Conservation (phyloP, 495 filamentous ascomycete genomes). For the Penicillium waksmanii region DNA sequence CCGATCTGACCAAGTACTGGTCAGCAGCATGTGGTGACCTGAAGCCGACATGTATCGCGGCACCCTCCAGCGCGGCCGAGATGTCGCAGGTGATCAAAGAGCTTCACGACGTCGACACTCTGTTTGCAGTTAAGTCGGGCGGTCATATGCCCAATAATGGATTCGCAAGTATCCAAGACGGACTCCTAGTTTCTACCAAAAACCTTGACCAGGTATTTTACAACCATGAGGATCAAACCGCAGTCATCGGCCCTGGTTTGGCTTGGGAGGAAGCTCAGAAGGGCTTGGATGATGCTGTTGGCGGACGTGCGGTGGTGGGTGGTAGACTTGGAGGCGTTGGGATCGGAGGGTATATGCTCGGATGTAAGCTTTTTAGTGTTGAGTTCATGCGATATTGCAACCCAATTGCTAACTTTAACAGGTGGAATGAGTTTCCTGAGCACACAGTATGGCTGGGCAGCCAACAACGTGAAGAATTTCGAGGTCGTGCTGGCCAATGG, state of each 20-base stretch:
- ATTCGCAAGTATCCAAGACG: slow-evolving; percentile 47
- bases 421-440: slow-evolving; percentile 56
- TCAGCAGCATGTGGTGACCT: slow-evolving; percentile 45
- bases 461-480: slow-evolving; percentile 55
- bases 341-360: slow-evolving; percentile 48
- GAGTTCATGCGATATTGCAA: not conserved
- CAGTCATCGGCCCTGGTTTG: slow-evolving; percentile 44
- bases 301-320: slow-evolving; percentile 40
- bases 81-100: slow-evolving; percentile 43
- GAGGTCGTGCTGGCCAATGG: slow-evolving; percentile 61
- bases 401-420: slow-evolving; percentile 11
- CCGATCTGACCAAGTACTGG: slow-evolving; percentile 42
- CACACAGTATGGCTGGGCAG: slow-evolving; percentile 60
- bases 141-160: slow-evolving; percentile 50
- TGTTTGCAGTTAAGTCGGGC: slow-evolving; percentile 49
- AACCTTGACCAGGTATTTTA: slow-evolving; percentile 42
- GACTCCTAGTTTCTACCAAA: slow-evolving; percentile 44
- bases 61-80: slow-evolving; percentile 40
- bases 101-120: slow-evolving; percentile 39
- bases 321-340: slow-evolving; percentile 45
- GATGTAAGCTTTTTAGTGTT: slow-evolving; percentile 32
- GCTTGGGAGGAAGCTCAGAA: slow-evolving; percentile 45
- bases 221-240: slow-evolving; percentile 38
- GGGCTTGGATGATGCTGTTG: slow-evolving; percentile 31
- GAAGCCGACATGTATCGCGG: slow-evolving; percentile 45